These are phyloP conservation scores for Colletotrichum echinochloae DNA, from an alignment of 2,329 filamentous ascomycete genomes.

Conservation along the genomic window DNA sequence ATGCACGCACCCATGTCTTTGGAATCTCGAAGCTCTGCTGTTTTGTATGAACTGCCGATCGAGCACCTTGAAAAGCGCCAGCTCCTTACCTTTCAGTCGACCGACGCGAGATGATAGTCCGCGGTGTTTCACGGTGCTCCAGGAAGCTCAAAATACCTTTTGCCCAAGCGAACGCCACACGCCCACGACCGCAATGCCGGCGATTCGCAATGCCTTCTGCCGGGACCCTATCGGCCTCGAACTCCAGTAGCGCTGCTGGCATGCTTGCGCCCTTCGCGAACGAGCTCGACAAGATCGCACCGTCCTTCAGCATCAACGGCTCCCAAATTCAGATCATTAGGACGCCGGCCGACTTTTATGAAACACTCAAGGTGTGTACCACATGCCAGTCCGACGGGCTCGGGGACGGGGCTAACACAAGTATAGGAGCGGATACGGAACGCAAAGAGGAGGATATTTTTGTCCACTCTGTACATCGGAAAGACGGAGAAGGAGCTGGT, in stretches of 20 bases:
- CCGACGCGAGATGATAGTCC: slow-evolving; percentile 49
- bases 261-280: slow-evolving; percentile 66
- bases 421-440: slow-evolving; percentile 80
- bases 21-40: slow-evolving; percentile 27
- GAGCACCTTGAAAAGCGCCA: background rate
- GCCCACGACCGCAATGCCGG: slow-evolving; percentile 38
- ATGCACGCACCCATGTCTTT: slow-evolving; percentile 24
- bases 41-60: slow-evolving; percentile 9
- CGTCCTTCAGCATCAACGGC: slow-evolving; percentile 87
- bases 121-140: slow-evolving; percentile 49
- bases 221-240: slow-evolving; percentile 33
- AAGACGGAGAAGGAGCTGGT: slow-evolving; percentile 90
- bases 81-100: background rate
- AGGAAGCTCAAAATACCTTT: slow-evolving; percentile 42
- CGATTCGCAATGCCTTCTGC: slow-evolving; percentile 39
- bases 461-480: slow-evolving; percentile 97
- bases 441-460: slow-evolving; percentile 84
- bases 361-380: slow-evolving; percentile 81
- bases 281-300: slow-evolving; percentile 89
- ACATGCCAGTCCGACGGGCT: slow-evolving; percentile 10
- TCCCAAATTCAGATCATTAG: slow-evolving; percentile 84
- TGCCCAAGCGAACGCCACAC: slow-evolving; percentile 23
- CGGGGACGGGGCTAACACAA: slow-evolving; percentile 14
- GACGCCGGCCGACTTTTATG: slow-evolving; percentile 90
- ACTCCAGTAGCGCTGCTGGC: slow-evolving; percentile 50